Conservation (phyloP, 202 grass and related monocot genomes). For the Zizania palustris region DNA sequence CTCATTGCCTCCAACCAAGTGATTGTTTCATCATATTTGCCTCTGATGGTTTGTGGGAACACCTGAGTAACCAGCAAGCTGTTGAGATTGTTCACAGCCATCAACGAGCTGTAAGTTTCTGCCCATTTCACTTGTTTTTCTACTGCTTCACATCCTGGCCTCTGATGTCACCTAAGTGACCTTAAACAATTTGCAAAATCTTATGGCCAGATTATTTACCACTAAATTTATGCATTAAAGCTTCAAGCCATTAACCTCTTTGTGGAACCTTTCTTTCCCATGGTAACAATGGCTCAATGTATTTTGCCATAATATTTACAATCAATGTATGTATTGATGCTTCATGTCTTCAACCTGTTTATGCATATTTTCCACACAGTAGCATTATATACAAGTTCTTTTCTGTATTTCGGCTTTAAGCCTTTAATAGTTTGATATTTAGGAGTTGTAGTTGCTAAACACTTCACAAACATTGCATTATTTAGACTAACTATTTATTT, state of each 20-base stretch:
- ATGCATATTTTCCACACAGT: background rate
- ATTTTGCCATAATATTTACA: background rate
- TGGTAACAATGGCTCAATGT: background rate
- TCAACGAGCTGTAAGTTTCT: constrained; percentile 69
- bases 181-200: constrained; percentile 1
- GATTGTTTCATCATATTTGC: constrained; percentile 91
- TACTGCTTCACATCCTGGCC: background rate
- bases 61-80: constrained; percentile 79
- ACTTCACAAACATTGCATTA: background rate
- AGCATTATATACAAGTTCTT: background rate
- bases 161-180: background rate
- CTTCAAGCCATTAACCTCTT: background rate
- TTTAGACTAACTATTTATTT: background rate
- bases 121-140: background rate
- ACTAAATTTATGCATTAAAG: background rate
- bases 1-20: constrained; percentile 62
- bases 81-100: constrained; percentile 86
- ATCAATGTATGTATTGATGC: background rate
- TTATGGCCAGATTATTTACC: background rate
- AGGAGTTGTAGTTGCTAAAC: background rate
- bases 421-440: background rate
- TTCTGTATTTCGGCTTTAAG: background rate
- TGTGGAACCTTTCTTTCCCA: background rate
- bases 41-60: constrained; percentile 94
- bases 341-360: background rate